Conservation (phyloP, 495 filamentous ascomycete genomes). For the Penicillium silybi region DNA sequence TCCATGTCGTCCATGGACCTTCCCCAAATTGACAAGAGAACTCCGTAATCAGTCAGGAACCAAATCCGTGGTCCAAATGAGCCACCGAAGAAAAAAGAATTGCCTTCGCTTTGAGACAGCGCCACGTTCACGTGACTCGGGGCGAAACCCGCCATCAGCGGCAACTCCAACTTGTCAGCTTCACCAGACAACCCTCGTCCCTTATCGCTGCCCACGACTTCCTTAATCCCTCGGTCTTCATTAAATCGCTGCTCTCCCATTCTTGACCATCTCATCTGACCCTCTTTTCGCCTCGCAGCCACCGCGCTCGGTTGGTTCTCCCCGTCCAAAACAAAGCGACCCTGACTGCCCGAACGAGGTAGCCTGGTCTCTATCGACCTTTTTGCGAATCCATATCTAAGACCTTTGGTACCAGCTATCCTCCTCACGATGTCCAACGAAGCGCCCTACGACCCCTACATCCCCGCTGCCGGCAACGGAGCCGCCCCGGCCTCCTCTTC, state of each 20-base stretch:
- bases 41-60: background rate
- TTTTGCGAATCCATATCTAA: slow-evolving; percentile 13
- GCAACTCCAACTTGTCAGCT: slow-evolving; percentile 40
- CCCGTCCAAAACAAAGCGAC: slow-evolving; percentile 20
- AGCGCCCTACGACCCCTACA: slow-evolving; percentile 88
- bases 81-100: background rate
- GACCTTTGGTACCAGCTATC: slow-evolving; percentile 3
- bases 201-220: slow-evolving; percentile 10
- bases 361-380: slow-evolving; percentile 8
- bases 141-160: slow-evolving; percentile 21
- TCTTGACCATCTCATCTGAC: background rate
- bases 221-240: slow-evolving; percentile 5
- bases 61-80: background rate
- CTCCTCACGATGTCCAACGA: slow-evolving; percentile 56
- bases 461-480: slow-evolving; percentile 61
- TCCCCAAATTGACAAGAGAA: background rate
- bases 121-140: slow-evolving; percentile 26
- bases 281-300: background rate
- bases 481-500: slow-evolving; percentile 48
- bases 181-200: slow-evolving; percentile 17
- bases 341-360: slow-evolving; percentile 16
- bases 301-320: slow-evolving; percentile 9
- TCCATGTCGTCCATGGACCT: background rate
- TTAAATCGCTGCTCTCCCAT: background rate
- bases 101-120: slow-evolving; percentile 17